Percentiles rank a stretch among this genome's conserved stretches.
Conservation (phyloP, 2,329 filamentous ascomycete species). For the Hypoxylon sp. region DNA sequence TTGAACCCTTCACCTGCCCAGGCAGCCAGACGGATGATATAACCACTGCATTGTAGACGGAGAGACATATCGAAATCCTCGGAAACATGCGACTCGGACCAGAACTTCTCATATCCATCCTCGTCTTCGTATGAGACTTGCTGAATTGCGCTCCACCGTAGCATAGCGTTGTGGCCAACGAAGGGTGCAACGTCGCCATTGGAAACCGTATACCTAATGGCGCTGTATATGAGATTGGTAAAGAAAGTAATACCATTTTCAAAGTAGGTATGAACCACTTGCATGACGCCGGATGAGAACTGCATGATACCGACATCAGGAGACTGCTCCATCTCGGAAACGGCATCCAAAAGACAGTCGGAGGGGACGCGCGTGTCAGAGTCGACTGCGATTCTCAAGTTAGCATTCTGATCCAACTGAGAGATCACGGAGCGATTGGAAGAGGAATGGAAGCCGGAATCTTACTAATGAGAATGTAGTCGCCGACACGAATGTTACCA, state of each 20-base stretch:
- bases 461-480: slow-evolving; percentile 71
- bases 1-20: slow-evolving; percentile 79
- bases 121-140: slow-evolving; percentile 68
- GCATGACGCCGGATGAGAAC: slow-evolving; percentile 81
- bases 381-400: slow-evolving; percentile 61
- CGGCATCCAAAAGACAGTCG: slow-evolving; percentile 77
- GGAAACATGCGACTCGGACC: slow-evolving; percentile 81
- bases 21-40: slow-evolving; percentile 75
- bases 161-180: slow-evolving; percentile 82
- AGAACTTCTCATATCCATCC: slow-evolving; percentile 74
- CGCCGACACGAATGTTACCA: slow-evolving; percentile 71
- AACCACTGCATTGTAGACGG: slow-evolving; percentile 76
- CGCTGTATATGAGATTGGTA: slow-evolving; percentile 81
- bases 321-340: slow-evolving; percentile 77
- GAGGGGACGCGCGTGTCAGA: slow-evolving; percentile 77
- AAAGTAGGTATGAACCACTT: slow-evolving; percentile 78
- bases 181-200: slow-evolving; percentile 81
- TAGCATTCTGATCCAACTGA: slow-evolving; percentile 14
- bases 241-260: slow-evolving; percentile 81
- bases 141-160: slow-evolving; percentile 76
- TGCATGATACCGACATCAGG: slow-evolving; percentile 80
- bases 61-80: slow-evolving; percentile 84
- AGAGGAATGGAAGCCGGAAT: not conserved
- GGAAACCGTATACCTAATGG: slow-evolving; percentile 77
- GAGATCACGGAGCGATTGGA: not conserved